Evolutionary conservation across 1,284 basidiomycete genomes (phyloP), one percentile per base, ranked within the genome.

Genomic region (Trichosporon sp.): DNA sequence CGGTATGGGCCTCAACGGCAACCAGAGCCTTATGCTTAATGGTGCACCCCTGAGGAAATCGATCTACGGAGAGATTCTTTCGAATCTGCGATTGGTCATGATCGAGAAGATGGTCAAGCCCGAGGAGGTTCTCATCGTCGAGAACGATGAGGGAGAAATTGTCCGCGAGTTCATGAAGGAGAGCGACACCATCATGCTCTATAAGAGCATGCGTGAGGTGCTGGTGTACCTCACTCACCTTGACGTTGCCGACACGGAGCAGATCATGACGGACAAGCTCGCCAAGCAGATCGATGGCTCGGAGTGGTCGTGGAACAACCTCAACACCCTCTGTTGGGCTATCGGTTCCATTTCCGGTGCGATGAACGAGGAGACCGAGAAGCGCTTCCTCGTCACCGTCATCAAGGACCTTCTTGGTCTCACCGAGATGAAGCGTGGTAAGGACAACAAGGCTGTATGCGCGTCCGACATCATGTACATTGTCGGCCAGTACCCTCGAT

Each of bases 391-490:
- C 75, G 97, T 99, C 32, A 98, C 96, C 1, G 97, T 99, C 78
- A 99, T 99, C 87, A 99, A 99, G 86, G 97, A 99, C 79, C 86
- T 99, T 16, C 88, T 99, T 10, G 96, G 97, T 2, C 85, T 99
- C 37, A 96, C 93, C 81, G 97, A 99, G 86, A 96, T 98, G 86
- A 99, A 99, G 86, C 91, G 96, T 68, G 97, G 97, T 67, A 99
- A 99, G 85, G 97, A 99, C 86, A 99, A 99, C 89, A 99, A 99
- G 84, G 97, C 97, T 1, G 96, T 99, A 73, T 97, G 99, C 73
- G 97, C 97, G 1, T 98, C 96, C 54, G 95, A 99, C 83, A 99
- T 99, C 86, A 99, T 99, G 97, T 99, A 99, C 85, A 99, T 99
- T 79, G 97, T 99, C 77, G 97, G 97, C 67, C 97, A 99, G 85